These are phyloP conservation scores for Aspergillus indologenus DNA, from an alignment of 495 filamentous ascomycete genomes.

Conservation along the genomic window DNA sequence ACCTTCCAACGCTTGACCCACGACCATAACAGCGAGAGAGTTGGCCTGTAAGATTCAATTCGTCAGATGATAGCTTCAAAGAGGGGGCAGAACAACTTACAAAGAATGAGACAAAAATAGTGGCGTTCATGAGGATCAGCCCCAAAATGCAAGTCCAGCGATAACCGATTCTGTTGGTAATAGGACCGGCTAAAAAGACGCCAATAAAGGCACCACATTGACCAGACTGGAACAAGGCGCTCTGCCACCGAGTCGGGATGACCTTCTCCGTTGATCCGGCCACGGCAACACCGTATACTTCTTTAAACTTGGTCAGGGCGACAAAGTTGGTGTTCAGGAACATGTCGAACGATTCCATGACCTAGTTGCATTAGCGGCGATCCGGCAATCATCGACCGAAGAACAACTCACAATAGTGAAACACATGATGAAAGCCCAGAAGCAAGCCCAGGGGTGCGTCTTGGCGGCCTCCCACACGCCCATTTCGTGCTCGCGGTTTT, in stretches of 20 bases:
- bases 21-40: conserved; percentile 57
- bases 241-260: conserved; percentile 37
- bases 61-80: not conserved
- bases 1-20: conserved; percentile 67
- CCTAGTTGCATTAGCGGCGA: conserved; percentile 16
- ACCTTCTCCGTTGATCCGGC: conserved; percentile 1
- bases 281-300: conserved; percentile 25
- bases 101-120: conserved; percentile 67
- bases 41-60: conserved; percentile 33
- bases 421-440: conserved; percentile 42
- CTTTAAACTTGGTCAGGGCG: conserved; percentile 26
- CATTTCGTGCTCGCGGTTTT: conserved; percentile 32
- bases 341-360: conserved; percentile 44
- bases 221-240: conserved; percentile 34
- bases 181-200: conserved; percentile 60
- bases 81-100: conserved; percentile 20
- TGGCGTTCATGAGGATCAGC: conserved; percentile 55
- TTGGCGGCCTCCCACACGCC: conserved; percentile 31
- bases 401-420: conserved; percentile 37
- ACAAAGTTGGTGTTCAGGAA: conserved; percentile 38
- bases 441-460: conserved; percentile 47
- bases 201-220: conserved; percentile 63
- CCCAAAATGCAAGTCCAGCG: conserved; percentile 60
- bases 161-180: conserved; percentile 64
- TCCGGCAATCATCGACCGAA: not conserved